Evolutionary conservation across 129 eudicot species (phyloP).

Genomic region (Solidago caesia): DNA sequence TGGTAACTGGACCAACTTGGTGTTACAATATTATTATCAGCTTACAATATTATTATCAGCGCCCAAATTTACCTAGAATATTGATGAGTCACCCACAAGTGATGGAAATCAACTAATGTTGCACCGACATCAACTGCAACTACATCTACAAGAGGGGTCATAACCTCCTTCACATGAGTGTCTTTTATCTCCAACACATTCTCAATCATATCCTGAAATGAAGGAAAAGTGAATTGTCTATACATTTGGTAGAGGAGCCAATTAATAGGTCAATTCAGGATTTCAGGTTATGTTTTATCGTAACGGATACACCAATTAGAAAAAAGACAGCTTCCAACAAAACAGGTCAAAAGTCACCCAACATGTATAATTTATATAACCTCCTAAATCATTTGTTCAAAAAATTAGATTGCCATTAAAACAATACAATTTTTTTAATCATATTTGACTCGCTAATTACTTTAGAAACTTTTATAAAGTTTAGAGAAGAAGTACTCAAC

Average conservation of each 20-base stretch:
- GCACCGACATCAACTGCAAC: conserved; percentile 66
- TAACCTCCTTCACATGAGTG: conserved; percentile 74
- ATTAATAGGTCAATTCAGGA: background rate
- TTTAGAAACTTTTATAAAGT: too few relatives aligned
- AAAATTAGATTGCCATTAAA: too few relatives aligned
- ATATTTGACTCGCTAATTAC: background rate
- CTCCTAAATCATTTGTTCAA: background rate
- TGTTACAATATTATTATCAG: background rate
- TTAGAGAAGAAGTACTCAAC: too few relatives aligned
- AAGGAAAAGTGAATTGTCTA: background rate
- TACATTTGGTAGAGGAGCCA: background rate
- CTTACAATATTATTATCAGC: background rate
- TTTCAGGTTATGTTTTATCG: background rate
- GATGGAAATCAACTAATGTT: conserved; percentile 60
- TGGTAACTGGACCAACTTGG: background rate
- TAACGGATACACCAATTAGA: background rate
- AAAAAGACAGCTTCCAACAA: background rate
- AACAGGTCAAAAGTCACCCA: background rate
- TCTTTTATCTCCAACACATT: conserved; percentile 78
- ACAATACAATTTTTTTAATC: background rate
- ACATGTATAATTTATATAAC: background rate
- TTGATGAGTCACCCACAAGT: conserved; percentile 72
- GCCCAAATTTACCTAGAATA: conserved; percentile 52
- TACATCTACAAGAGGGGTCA: conserved; percentile 79
- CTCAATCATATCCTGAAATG: conserved; percentile 65